These are phyloP conservation scores for Mycena latifolia DNA, from an alignment of 768 basidiomycete genomes.

Conservation along the genomic window DNA sequence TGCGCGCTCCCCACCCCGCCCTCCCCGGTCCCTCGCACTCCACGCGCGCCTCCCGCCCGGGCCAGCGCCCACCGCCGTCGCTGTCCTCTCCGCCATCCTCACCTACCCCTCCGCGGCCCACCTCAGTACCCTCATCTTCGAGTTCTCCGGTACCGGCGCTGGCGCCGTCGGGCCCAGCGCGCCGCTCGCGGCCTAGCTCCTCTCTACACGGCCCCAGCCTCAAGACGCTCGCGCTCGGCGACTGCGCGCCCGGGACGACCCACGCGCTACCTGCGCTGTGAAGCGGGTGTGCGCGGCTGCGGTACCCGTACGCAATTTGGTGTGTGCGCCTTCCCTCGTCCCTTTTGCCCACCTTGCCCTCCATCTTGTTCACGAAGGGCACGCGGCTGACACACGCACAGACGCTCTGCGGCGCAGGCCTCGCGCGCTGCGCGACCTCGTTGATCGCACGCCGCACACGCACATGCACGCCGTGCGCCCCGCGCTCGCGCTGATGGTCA, in stretches of 20 bases:
- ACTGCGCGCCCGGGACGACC: conserved; percentile 49
- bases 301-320: conserved; percentile 65
- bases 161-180: conserved; percentile 55
- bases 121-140: conserved; percentile 50
- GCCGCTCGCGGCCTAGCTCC: conserved; percentile 55
- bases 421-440: conserved; percentile 41
- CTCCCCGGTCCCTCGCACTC: conserved; percentile 64
- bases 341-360: too few species aligned
- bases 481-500: too few species aligned
- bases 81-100: conserved; percentile 46
- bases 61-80: conserved; percentile 28
- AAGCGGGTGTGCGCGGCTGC: conserved; percentile 58
- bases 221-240: conserved; percentile 56
- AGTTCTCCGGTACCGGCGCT: too few species aligned
- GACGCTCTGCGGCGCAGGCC: conserved; percentile 62
- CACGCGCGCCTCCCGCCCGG: conserved; percentile 54
- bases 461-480: too few species aligned
- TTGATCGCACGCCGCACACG: too few species aligned
- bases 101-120: too few species aligned
- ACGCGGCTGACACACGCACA: conserved; percentile 45
- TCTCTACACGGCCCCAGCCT: conserved; percentile 57
- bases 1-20: conserved; percentile 45
- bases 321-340: conserved; percentile 41
- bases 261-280: conserved; percentile 45
- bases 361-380: too few species aligned